A percentile compares a stretch with the other conserved stretches of the same genome.
Conservation (phyloP, 208 protist genomes). For the Sergeia podlipaevii region DNA sequence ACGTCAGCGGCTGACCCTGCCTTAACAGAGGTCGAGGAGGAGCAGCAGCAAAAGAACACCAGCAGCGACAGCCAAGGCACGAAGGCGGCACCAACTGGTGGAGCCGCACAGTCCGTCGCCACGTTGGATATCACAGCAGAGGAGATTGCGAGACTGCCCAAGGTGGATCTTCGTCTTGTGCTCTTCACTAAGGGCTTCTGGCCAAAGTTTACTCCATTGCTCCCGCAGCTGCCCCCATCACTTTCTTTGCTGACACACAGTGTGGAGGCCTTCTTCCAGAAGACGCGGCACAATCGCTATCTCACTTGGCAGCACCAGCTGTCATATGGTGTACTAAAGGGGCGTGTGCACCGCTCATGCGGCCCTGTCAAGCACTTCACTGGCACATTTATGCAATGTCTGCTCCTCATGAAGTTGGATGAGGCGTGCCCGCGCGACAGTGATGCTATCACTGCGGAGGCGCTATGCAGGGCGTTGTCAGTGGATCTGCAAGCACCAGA, state of each 20-base stretch:
- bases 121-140: neutral
- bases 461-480: conserved; percentile 46
- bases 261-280: conserved; percentile 85
- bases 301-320: conserved; percentile 91
- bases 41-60: conserved; percentile 12
- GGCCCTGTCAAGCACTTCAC: conserved; percentile 62
- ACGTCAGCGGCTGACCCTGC: neutral
- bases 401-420: conserved; percentile 91
- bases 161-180: conserved; percentile 67
- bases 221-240: conserved; percentile 28
- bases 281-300: conserved; percentile 61
- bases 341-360: conserved; percentile 22
- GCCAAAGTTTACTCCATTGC: conserved; percentile 59
- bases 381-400: conserved; percentile 90
- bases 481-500: conserved; percentile 51
- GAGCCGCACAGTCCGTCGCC: conserved; percentile 3
- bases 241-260: conserved; percentile 37
- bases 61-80: neutral
- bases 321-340: conserved; percentile 66
- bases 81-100: neutral
- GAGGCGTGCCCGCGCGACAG: conserved; percentile 14
- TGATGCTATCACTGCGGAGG: conserved; percentile 39
- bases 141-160: neutral
- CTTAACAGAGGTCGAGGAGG: neutral
- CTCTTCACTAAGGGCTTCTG: conserved; percentile 92